phyloP scores from a whole-genome alignment of 2,329 filamentous ascomycete genomes.

The Dactylellina sp. region DNA sequence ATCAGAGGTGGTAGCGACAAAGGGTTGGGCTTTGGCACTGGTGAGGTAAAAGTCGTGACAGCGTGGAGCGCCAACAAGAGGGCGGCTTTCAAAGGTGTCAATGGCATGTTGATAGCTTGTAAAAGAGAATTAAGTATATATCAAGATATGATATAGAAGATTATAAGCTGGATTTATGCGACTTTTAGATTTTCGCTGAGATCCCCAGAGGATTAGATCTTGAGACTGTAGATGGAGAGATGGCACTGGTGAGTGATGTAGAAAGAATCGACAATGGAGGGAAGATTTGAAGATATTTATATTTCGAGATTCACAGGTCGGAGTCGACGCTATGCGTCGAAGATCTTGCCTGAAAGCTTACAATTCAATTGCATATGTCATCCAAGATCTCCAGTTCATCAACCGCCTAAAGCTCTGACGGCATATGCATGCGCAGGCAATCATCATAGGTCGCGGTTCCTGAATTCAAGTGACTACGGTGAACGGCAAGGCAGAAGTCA shows the following conservation, averaged over 20 bases:
- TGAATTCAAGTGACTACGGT: neutral
- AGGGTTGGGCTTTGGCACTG: slow-evolving; percentile 44
- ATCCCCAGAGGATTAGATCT: neutral
- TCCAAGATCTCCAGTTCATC: slow-evolving; percentile 26
- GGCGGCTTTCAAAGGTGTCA: slow-evolving; percentile 32
- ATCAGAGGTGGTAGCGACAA: slow-evolving; percentile 69
- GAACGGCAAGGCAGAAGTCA: slow-evolving; percentile 20
- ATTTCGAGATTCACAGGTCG: neutral
- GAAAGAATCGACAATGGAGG: neutral
- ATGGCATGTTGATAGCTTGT: slow-evolving; percentile 22
- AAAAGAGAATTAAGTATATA: neutral
- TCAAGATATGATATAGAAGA: neutral
- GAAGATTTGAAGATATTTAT: slow-evolving; percentile 4
- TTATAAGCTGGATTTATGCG: neutral
- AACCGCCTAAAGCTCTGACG: slow-evolving; percentile 2
- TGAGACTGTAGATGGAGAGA: neutral
- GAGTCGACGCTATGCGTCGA: neutral
- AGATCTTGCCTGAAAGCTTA: slow-evolving; percentile 17
- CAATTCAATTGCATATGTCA: slow-evolving; percentile 8
- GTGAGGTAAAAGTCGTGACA: slow-evolving; percentile 13
- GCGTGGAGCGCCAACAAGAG: slow-evolving; percentile 40
- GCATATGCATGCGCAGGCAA: neutral
- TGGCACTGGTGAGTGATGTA: slow-evolving; percentile 23
- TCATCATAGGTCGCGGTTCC: neutral
- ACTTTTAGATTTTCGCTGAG: neutral